Base-by-base conservation (phyloP, 2,329 filamentous ascomycete species). In the Verticillium klebahnii region DNA sequence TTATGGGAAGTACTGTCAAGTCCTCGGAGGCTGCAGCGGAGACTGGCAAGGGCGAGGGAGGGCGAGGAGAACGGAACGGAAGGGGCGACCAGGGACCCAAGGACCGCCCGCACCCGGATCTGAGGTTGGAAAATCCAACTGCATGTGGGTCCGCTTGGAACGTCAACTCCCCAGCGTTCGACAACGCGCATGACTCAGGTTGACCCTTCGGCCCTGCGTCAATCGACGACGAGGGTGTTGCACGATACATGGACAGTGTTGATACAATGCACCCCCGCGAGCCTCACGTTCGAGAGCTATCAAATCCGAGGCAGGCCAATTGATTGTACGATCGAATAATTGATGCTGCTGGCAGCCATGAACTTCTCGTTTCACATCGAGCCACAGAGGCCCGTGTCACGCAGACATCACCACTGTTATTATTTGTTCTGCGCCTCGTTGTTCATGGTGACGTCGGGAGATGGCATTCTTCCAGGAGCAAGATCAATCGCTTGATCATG, bases 101-200 rank as follows among this genome's bases (percentile, higher is more conserved):
- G 57, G 57, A 58, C 57, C 57, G 37, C 57, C 57, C 57, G 57
- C 57, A 54, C 57, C 64, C 64, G 62, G 61, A 58, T 62, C 61
- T 64, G 63, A 63, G 61, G 64, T 63, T 66, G 64, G 59, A 65
- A 65, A 65, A 65, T 66, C 63, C 63, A 59, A 66, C 64, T 64
- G 60, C 64, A 63, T 63, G 64, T 66, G 64, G 64, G 64, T 64
- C 64, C 59, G 15, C 45, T 57, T 56, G 62, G 64, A 58, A 66
- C 64, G 59, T 66, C 64, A 65, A 50, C 15, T 60, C 52, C 45
- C 45, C 45, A 50, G 45, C n/a, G 5, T 50, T 50, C 45, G 6
- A 50, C 45, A 19, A 50, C 45, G 12, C 8, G 45, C 45, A 50
- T 50, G 45, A 50, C 45, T 50, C 45, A 14, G 23, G n/a, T n/a